Base-by-base conservation (phyloP, 106 monocot species). In the Platanthera zijinensis region DNA sequence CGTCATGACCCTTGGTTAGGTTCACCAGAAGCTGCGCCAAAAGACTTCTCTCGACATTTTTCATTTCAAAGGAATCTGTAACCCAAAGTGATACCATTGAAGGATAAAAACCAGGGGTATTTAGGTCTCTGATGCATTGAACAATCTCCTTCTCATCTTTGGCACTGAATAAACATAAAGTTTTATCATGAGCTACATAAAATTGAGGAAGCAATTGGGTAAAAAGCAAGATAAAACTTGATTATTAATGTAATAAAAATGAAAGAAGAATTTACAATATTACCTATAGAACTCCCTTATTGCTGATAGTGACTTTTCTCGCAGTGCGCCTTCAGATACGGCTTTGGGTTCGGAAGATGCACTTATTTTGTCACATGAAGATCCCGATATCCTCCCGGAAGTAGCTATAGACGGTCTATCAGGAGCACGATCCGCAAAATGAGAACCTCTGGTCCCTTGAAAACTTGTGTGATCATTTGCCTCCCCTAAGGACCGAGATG, bases 261-360 rank as follows among this genome's bases (percentile, higher is more conserved):
- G 18, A 15, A 67, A 22, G 18, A 61, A 61, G 18, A 61, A 9
- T 3, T 7, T 61, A n/a, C 59, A 21, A 61, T 53, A 30, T 6
- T 86, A 90, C 95, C 95, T 96, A 71, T 92, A 92, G 69, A 83
- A 96, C 74, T 96, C 95, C 69, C 79, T 83, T 59, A 96, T 96
- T 30, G 95, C 77, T 19, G 81, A 84, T 32, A 90, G 79, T 21
- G 90, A 92, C 52, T 92, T 96, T 63, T 89, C 81, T 57, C 68
- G 74, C 7, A 92, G 69, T 64, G 5, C 10, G 14, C 85, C 88
- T 77, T 96, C 88, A 53, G 88, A 86, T 11, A 85, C 78, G 3
- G 57, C 9, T 74, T 84, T 84, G 52, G 64, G 72, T 51, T 80
- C 84, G 75, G 68, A 81, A 61, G 66, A 48, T 70, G 83, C 90